phyloP scores from a whole-genome alignment of 345 rosid genomes.

The Corchorus capsularis region DNA sequence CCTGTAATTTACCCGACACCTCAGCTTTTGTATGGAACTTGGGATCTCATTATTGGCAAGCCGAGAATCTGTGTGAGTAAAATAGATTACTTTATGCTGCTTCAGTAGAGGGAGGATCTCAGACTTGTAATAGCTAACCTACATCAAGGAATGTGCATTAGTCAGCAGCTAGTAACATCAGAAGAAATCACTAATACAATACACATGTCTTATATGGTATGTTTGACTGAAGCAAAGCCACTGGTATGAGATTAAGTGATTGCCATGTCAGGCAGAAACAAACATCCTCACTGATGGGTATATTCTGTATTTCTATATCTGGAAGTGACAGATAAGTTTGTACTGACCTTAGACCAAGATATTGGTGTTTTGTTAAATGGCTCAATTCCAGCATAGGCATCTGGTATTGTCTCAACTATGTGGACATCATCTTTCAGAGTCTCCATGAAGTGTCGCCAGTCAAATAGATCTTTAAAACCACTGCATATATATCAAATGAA shows the following conservation, averaged over 20 bases:
- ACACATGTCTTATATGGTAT: background rate
- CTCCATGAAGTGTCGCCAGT: constrained; percentile 86
- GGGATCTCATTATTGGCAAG: constrained; percentile 83
- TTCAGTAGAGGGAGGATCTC: constrained; percentile 81
- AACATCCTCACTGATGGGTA: background rate
- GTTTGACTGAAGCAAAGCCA: constrained; percentile 1
- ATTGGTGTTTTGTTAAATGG: constrained; percentile 76
- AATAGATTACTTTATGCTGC: constrained; percentile 80
- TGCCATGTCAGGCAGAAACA: background rate
- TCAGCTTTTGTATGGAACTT: constrained; percentile 70
- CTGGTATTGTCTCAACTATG: constrained; percentile 77
- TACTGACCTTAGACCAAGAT: constrained; percentile 91
- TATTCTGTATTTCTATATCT: background rate
- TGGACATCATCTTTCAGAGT: constrained; percentile 79
- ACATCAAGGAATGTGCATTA: constrained; percentile 32
- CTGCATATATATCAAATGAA: constrained; percentile 41
- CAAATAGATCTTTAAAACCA: constrained; percentile 92
- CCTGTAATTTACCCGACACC: constrained; percentile 86
- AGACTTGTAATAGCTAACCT: constrained; percentile 81
- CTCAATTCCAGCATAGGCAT: constrained; percentile 55
- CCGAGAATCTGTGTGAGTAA: constrained; percentile 94
- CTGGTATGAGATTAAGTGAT: background rate
- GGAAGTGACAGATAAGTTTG: background rate
- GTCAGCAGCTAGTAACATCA: background rate
- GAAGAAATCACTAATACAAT: background rate